These are phyloP conservation scores for Geosmithia flava DNA, from an alignment of 2,329 filamentous ascomycete genomes.

Conservation along the genomic window DNA sequence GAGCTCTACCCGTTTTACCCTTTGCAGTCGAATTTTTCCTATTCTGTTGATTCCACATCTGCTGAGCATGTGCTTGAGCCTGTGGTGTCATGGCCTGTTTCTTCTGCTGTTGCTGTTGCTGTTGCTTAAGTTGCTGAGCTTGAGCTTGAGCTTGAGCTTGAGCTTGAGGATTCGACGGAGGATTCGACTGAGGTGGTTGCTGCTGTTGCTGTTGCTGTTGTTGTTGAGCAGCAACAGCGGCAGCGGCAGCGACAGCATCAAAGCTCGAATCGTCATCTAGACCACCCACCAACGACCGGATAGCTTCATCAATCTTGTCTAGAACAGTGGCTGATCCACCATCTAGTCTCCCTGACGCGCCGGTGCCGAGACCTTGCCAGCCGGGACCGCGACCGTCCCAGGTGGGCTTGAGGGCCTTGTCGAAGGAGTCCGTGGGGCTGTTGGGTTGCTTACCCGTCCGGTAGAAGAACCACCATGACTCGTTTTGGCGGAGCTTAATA, in stretches of 20 bases:
- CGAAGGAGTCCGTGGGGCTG: conserved; percentile 1
- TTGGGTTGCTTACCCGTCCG: no score
- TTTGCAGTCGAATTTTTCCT: neutral
- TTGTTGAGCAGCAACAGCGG: neutral
- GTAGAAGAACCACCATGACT: conserved; percentile 36
- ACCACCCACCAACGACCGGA: conserved; percentile 18
- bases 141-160: no score
- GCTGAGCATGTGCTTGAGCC: neutral
- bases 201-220: neutral
- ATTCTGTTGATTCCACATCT: neutral
- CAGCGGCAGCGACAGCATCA: neutral
- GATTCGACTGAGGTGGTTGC: neutral
- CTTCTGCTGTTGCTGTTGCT: neutral
- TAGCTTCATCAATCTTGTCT: conserved; percentile 30
- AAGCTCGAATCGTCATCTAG: conserved; percentile 1
- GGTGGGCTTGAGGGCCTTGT: conserved; percentile 2
- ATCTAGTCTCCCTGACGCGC: conserved; percentile 29
- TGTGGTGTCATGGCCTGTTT: neutral
- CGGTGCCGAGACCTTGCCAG: conserved; percentile 34
- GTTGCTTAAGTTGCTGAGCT: neutral
- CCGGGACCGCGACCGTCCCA: conserved; percentile 21
- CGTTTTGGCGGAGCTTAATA: conserved; percentile 32
- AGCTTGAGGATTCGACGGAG: neutral
- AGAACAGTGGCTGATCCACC: conserved; percentile 33
- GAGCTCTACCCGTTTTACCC: neutral